Conservation (phyloP, 768 basidiomycete species). For the Leccinum subtestaceum region DNA sequence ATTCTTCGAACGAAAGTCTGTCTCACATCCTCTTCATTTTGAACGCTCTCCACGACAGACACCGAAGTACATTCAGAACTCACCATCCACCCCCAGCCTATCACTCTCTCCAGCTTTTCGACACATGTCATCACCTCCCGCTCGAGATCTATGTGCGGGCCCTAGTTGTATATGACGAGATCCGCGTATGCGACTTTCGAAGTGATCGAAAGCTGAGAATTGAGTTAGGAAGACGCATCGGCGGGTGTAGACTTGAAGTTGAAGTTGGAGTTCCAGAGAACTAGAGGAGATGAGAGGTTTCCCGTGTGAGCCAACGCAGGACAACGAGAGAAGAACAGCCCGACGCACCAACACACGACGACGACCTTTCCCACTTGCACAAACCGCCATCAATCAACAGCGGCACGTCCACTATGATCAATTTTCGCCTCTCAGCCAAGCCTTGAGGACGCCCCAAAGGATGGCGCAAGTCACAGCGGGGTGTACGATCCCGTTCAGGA, state of each 20-base stretch:
- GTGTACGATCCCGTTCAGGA: slow-evolving; percentile 84
- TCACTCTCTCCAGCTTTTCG: slow-evolving; percentile 41
- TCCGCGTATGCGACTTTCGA: slow-evolving; percentile 83
- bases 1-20: too few relatives aligned
- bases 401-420: slow-evolving; percentile 87
- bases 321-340: slow-evolving; percentile 1
- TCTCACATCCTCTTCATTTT: slow-evolving; percentile 13
- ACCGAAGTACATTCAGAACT: slow-evolving; percentile 48
- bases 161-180: slow-evolving; percentile 85
- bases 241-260: slow-evolving; percentile 61
- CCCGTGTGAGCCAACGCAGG: background rate
- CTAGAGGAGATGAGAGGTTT: slow-evolving; percentile 36
- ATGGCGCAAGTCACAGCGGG: slow-evolving; percentile 68
- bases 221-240: slow-evolving; percentile 62
- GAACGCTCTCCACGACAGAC: slow-evolving; percentile 35
- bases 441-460: slow-evolving; percentile 33
- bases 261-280: slow-evolving; percentile 61
- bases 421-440: slow-evolving; percentile 78
- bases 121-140: slow-evolving; percentile 38
- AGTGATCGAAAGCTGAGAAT: slow-evolving; percentile 70
- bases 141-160: slow-evolving; percentile 64
- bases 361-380: slow-evolving; percentile 79
- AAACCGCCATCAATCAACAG: slow-evolving; percentile 86
- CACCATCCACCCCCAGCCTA: slow-evolving; percentile 58
- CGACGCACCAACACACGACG: slow-evolving; percentile 86